Evolutionary conservation across 352 stramenopile species (phyloP), one percentile per base, ranked within the genome.

Genomic region (Blastocystis sp.): DNA sequence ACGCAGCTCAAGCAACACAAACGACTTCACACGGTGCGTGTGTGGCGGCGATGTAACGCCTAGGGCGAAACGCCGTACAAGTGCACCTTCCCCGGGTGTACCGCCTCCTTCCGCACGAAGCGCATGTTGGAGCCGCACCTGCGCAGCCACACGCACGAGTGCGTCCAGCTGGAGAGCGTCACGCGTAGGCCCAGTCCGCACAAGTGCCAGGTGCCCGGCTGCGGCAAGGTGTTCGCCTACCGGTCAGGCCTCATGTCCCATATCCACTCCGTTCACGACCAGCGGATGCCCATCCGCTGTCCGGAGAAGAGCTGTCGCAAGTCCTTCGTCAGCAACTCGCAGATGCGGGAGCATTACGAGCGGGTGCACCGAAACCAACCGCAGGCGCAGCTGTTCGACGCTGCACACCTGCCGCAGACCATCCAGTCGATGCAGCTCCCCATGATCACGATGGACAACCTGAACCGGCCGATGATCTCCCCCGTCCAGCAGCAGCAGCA

Each of bases 61-160:
- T 88, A 88, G 78, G 78, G 78, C 11, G 78, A 88, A 9, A 45
- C 42, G 24, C 78, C 78, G 19, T 88, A 77, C 54, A 88, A 88
- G 48, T 88, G 78, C 28, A 78, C 60, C n/a, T 88, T 79, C 42
- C 78, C 78, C 28, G 78, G 78, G 19, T 88, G 78, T 57, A 88
- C 42, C 21, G 52, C 52, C n/a, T 52, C 64, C 9, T 88, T 88
- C 60, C 64, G 68, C 21, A 88, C 78, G 2, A 76, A 79, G 43
- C 78, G 78, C 14, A 79, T 88, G 78, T 7, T 88, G 54, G 78
- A 88, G 65, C 78, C 78, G 40, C 78, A 88, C 38, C 57, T 88
- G n/a, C 78, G 78, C 24, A 68, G 43, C 9, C 78, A 88, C n/a
- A 88, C 78, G 4, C 63, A 88, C 65, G 52, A 54, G 78, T 88